A percentile compares a stretch with the other conserved stretches of the same genome.
These are phyloP conservation scores for Ascochyta pisi DNA, from an alignment of 2,329 filamentous ascomycete species.

Conservation along the genomic window DNA sequence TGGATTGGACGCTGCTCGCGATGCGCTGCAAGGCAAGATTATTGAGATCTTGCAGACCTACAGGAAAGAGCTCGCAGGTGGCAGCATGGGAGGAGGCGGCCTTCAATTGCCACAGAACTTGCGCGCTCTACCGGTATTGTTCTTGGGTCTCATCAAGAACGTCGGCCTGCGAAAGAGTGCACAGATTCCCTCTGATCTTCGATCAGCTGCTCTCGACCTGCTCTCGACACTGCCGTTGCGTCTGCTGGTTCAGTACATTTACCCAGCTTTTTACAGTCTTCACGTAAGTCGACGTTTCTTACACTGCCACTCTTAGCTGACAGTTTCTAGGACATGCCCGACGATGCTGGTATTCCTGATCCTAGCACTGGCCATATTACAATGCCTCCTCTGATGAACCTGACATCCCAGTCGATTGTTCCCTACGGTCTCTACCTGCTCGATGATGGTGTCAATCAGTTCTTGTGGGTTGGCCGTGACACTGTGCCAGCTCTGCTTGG, in stretches of 20 bases:
- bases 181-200: slow-evolving; percentile 67
- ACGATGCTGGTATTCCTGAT: slow-evolving; percentile 86
- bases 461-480: slow-evolving; percentile 94
- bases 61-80: slow-evolving; percentile 93
- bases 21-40: slow-evolving; percentile 88
- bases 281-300: slow-evolving; percentile 26
- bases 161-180: slow-evolving; percentile 60
- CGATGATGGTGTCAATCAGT: slow-evolving; percentile 96
- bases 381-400: slow-evolving; percentile 82
- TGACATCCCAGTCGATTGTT: slow-evolving; percentile 86
- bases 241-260: slow-evolving; percentile 89
- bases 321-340: slow-evolving; percentile 94
- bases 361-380: slow-evolving; percentile 86
- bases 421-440: slow-evolving; percentile 94
- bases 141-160: slow-evolving; percentile 95
- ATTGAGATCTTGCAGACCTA: slow-evolving; percentile 94
- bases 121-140: slow-evolving; percentile 84
- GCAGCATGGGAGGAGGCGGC: slow-evolving; percentile 90
- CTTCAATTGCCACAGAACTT: slow-evolving; percentile 95
- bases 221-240: slow-evolving; percentile 93
- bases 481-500: slow-evolving; percentile 85
- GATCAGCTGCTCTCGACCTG: slow-evolving; percentile 89
- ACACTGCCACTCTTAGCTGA: slow-evolving; percentile 46
- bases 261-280: slow-evolving; percentile 50
- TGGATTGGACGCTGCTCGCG: slow-evolving; percentile 87